Evolutionary conservation across 2,329 filamentous ascomycete species (phyloP).

Genomic region (Trichoderma cornu-damae): DNA sequence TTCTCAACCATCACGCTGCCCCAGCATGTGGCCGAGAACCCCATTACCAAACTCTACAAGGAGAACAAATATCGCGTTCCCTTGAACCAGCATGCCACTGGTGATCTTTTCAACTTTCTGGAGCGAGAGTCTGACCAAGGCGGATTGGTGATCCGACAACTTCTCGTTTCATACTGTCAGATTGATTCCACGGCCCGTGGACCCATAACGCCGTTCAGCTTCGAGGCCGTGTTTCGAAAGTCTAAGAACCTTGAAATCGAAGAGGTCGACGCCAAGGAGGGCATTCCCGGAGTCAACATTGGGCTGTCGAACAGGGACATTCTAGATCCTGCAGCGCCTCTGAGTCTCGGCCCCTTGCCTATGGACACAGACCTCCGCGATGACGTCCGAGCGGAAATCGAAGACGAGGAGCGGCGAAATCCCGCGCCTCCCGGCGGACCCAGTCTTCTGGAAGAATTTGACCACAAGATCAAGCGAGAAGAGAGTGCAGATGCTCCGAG

Average conservation of each 20-base stretch:
- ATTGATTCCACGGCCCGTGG: constrained; percentile 56
- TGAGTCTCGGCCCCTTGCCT: constrained; percentile 76
- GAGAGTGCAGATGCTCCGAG: constrained; percentile 78
- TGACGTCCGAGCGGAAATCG: constrained; percentile 81
- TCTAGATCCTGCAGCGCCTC: constrained; percentile 48
- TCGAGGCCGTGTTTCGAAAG: constrained; percentile 54
- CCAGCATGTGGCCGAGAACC: constrained; percentile 71
- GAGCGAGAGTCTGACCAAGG: constrained; percentile 81
- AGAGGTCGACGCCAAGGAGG: constrained; percentile 58
- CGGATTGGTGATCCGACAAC: constrained; percentile 68
- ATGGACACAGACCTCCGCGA: constrained; percentile 78
- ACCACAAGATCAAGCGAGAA: constrained; percentile 81
- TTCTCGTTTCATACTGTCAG: constrained; percentile 60
- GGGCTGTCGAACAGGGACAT: constrained; percentile 58
- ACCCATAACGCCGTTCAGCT: constrained; percentile 59
- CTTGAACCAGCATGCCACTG: constrained; percentile 78
- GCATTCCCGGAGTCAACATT: constrained; percentile 58
- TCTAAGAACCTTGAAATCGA: constrained; percentile 58
- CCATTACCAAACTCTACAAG: constrained; percentile 73
- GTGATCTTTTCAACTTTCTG: constrained; percentile 78
- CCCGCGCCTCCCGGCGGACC: constrained; percentile 65
- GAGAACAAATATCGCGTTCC: constrained; percentile 86
- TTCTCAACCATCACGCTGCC: constrained; percentile 71
- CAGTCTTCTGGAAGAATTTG: constrained; percentile 81
- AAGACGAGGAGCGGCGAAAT: constrained; percentile 74